Evolutionary conservation across 140 eudicot genomes (phyloP).

Genomic region (Ambrosia hybrid): DNA sequence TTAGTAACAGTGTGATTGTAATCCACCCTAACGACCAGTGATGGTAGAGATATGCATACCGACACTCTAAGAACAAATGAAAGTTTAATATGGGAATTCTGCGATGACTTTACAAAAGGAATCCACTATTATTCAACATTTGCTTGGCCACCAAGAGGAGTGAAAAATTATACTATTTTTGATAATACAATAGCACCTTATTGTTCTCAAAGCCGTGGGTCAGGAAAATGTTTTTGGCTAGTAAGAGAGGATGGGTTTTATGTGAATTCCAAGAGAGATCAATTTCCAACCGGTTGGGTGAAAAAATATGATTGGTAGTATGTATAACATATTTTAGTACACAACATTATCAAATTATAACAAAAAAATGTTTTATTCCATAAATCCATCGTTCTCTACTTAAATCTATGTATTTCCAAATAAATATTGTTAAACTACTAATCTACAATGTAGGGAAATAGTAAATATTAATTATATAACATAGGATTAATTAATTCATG

Average conservation of each 20-base stretch:
- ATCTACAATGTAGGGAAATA: too few species aligned
- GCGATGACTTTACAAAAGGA: slow-evolving; percentile 10
- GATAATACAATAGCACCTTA: not conserved
- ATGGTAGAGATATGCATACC: too few species aligned
- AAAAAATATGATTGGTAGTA: slow-evolving; percentile 12
- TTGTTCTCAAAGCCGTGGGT: not conserved
- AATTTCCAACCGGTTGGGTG: slow-evolving; percentile 5
- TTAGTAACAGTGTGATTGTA: not conserved
- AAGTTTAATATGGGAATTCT: not conserved
- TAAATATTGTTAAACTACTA: too few species aligned
- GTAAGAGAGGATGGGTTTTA: slow-evolving; percentile 6
- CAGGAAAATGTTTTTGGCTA: slow-evolving; percentile 9
- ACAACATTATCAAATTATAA: not conserved
- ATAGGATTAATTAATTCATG: too few species aligned
- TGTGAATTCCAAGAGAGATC: not conserved
- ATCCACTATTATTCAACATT: slow-evolving; percentile 20
- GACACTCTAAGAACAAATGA: too few species aligned
- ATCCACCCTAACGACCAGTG: too few species aligned
- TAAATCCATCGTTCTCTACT: too few species aligned
- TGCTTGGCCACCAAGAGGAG: not conserved
- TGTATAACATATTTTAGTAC: not conserved
- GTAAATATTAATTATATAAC: too few species aligned
- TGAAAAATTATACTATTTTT: not conserved
- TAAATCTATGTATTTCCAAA: not conserved
- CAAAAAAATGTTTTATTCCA: not conserved